Evolutionary conservation across 306 rosid species (phyloP), one percentile per base, ranked within the genome.

Genomic region (Cyclanthera cordifolia): DNA sequence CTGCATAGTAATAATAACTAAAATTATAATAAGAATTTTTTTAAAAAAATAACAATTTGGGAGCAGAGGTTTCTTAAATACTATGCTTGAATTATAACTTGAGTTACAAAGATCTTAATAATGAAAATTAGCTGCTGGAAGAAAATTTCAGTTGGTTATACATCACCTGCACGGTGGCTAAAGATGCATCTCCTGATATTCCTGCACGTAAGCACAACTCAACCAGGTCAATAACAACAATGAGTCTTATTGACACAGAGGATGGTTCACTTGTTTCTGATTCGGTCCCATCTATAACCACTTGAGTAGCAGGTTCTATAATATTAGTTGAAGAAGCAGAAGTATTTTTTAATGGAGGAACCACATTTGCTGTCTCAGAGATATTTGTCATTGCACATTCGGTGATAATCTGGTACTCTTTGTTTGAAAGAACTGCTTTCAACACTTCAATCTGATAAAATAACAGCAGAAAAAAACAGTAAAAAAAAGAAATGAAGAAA

Each of bases 141-240:
- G 68, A 51, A 64, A 58, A 48, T 37, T 30, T 72, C 7, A 14
- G 69, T 37, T 54, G 27, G 25, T 6, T 28, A 57, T 56, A 32
- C 23, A 32, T 48, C 82, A 93, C 99, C 96, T 90, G 99, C 69
- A 93, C 76, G 9, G 96, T 93, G 76, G 99, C 96, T 46, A 93
- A 84, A 66, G 95, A 69, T 78, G 94, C 85, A 75, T 87, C 96
- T 72, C 90, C 85, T 39, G 83, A 76, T 72, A 81, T 75, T 43
- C 95, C 90, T 15, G 90, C 72, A 72, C 82, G 83, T 73, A 93
- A 83, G 79, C 95, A 80, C 82, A 93, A 77, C 73, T 87, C 95
- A 66, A 83, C 95, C 54, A 90, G 85, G 76, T 84, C 78, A 66
- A 93, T 75, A 57, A 81, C 70, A 50, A 93, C 90, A 16, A 80